Evolutionary conservation across 2,329 filamentous ascomycete species (phyloP), one percentile per base, ranked within the genome.

Genomic region (Teratosphaeria destructans): DNA sequence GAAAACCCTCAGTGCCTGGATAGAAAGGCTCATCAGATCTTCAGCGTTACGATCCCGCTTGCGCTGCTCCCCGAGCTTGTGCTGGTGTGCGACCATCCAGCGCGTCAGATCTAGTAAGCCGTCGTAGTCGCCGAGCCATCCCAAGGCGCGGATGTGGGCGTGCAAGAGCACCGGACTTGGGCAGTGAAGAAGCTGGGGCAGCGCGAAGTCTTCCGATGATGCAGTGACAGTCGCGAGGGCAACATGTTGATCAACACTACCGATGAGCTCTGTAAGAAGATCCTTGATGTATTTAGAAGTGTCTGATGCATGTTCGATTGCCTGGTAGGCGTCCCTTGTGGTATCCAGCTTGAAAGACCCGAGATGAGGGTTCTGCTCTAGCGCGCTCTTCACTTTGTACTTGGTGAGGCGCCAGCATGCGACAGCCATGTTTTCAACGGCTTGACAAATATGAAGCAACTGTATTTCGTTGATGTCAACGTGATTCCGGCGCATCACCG

Each of bases 111-210:
- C 74, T 5, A 81, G 77, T 69, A 90, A 82, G 56, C 81, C 83
- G 2, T 79, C 73, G 55, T 78, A 77, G 63, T 89, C 83, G 39
- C 80, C 80, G n/a, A 84, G 71, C 57, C 81, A 79, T 0, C 82
- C 86, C 26, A 90, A 74, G 1, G 82, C 79, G 54, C 85, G 79
- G 69, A 90, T 79, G 68, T 88, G 87, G 2, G 77, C 75, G 65
- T 87, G 82, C 1, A 84, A 68, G 43, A 79, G 72, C 23, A 72
- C 72, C 6, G 80, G 78, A 10, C 71, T 70, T 11, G 85, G 74
- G 12, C 75, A 70, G 43, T 76, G 72, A 7, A 79, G 72, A 1
- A 81, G 70, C 19, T 23, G 16, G 8, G 43, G 16, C 4, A 49
- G 43, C 11, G 16, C 43, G 43, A 49, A n/a, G 23, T 52, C 37